Evolutionary conservation across 371 early-diverging fungal species (phyloP), one percentile per base, ranked within the genome.

Genomic region (Mucor mucedo): DNA sequence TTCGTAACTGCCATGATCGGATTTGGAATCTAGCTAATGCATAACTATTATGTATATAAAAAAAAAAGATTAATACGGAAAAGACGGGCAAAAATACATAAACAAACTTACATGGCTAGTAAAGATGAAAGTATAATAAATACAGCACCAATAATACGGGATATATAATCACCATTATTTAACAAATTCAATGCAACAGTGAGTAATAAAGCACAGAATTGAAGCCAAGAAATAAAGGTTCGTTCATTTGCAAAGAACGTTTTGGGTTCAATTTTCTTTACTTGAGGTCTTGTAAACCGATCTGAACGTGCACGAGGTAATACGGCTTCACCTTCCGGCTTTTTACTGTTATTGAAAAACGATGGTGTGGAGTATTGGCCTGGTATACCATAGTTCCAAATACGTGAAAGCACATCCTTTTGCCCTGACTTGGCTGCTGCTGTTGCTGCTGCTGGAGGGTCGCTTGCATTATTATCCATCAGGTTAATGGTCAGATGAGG

Each of bases 211-310:
- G 87, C 86, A 62, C 88, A 84, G 38, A 89, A 80, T 56, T 91
- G 90, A 54, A 94, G 80, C 96, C 96, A 95, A 33, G 85, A 85
- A 61, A 95, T 82, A 65, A 92, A 95, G 2, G 96, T 95, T 59
- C 96, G 82, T 73, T 95, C 96, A 71, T 95, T 95, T 13, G 96
- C 94, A 76, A 95, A 93, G 72, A 92, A 92, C 32, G 93, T 93
- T 33, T 73, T 73, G 13, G 74, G 74, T 38, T 73, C 74, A 27
- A 56, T 60, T 52, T 68, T 73, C 32, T 73, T 73, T 9, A 58
- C 42, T 27, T 28, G 52, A 39, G 40, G 41, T 32, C 55, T 38
- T 4, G 47, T 7, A 10, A 48, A 39, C 29, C 5, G 9, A 29
- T 35, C 55, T 16, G 52, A 52, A 39, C 52, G 42, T 7, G 49